Evolutionary conservation across 257 asterid genomes (phyloP), one percentile per base, ranked within the genome.

Genomic region (Salvia rosmarinus): DNA sequence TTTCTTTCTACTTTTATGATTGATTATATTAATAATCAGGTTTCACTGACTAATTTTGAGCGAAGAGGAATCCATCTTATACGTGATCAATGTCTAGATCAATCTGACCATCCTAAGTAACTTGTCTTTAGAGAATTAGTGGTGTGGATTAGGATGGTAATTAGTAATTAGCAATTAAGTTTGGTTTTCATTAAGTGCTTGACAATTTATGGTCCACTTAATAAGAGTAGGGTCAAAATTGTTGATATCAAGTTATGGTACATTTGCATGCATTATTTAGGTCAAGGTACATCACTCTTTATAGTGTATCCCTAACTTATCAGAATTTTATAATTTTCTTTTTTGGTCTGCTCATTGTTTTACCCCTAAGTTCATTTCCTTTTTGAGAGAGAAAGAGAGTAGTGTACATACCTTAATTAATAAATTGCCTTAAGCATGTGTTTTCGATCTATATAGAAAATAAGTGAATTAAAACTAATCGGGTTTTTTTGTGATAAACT

Each of bases 181-280:
- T 3, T 21, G 16, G 9, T 10, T 21, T 1, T 9, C 9, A 19
- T 34, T 5, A 40, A 5, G 3, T 60, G 14, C 9, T 8, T 17
- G 59, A 43, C 37, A 56, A 23, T 23, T 68, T 8, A 61, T 72
- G 79, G 79, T 52, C 72, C 72, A 68, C 21, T 34, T 16, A 49
- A 14, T 30, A 51, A 19, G 0, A 23, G 64, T 47, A 54, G 79
- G 75, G 71, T 70, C 55, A 16, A 16, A 32, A 32, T 32, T 32
- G 6, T 39, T 9, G 44, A 6, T 2, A 5, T 0, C 47, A 75
- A 28, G 44, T 44, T 55, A 76, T 63, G 77, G 65, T 32, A 71
- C 70, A 71, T 57, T 34, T 71, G 77, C 81, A 71, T 71, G 77
- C 65, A 77, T 71, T 44, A 77, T 71, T 64, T 56, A 77, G 70